Conservation (phyloP, 2,329 filamentous ascomycete genomes). For the Pseudogymnoascus sp. region DNA sequence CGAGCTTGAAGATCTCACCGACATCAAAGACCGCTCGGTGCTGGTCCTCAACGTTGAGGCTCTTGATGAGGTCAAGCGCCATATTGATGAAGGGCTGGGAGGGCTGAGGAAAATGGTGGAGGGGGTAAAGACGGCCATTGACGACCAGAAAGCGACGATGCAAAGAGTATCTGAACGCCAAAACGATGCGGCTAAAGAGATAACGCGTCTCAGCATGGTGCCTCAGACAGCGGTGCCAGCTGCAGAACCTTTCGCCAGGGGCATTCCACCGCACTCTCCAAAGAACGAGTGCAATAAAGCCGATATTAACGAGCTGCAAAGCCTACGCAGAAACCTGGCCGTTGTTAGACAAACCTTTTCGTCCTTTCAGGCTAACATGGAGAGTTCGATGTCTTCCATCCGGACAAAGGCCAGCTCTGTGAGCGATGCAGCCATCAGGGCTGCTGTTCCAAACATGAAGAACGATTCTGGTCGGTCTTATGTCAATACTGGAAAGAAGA, state of each 20-base stretch:
- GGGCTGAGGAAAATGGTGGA: constrained; percentile 76
- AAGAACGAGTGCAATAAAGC: constrained; percentile 34
- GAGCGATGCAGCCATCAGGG: constrained; percentile 65
- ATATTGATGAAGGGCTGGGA: constrained; percentile 86
- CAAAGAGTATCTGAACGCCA: constrained; percentile 86
- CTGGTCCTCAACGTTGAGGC: constrained; percentile 90
- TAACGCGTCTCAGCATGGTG: constrained; percentile 45
- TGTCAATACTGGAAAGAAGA: constrained; percentile 79
- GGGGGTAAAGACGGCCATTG: constrained; percentile 72
- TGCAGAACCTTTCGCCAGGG: background rate
- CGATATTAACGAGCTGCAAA: constrained; percentile 72
- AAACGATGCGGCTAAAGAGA: constrained; percentile 79
- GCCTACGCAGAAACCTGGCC: constrained; percentile 77
- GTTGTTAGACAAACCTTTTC: constrained; percentile 90
- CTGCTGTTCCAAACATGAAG: constrained; percentile 61
- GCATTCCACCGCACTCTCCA: constrained; percentile 11
- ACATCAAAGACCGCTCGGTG: constrained; percentile 91
- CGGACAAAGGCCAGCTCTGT: constrained; percentile 74
- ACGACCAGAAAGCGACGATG: constrained; percentile 73
- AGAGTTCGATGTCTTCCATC: constrained; percentile 77
- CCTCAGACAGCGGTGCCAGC: constrained; percentile 7
- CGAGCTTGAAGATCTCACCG: constrained; percentile 84
- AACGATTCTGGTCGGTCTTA: constrained; percentile 77
- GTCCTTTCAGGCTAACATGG: constrained; percentile 79
- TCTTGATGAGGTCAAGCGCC: constrained; percentile 90